phyloP scores from a whole-genome alignment of 768 basidiomycete genomes.

The Suillus americanus region DNA sequence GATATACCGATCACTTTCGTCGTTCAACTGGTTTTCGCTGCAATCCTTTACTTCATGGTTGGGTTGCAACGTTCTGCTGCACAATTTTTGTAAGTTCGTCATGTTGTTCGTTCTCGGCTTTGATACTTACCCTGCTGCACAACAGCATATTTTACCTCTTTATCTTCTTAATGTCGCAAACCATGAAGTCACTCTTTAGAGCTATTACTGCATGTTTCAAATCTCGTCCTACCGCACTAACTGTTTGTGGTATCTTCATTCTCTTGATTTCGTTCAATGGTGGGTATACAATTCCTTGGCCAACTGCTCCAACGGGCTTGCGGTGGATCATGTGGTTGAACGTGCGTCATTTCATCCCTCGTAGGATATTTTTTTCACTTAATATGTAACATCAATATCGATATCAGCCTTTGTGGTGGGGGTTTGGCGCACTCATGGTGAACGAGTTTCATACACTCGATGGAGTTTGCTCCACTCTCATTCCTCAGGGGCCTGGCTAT shows the following conservation, averaged over 20 bases:
- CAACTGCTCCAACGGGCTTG: too few species aligned
- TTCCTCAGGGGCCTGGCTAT: slow-evolving; percentile 64
- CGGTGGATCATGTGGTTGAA: too few species aligned
- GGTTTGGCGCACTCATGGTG: slow-evolving; percentile 70
- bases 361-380: too few species aligned
- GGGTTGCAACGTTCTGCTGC: slow-evolving; percentile 50
- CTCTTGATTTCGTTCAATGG: too few species aligned
- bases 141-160: slow-evolving; percentile 60
- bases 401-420: too few species aligned
- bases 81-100: slow-evolving; percentile 63
- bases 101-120: background rate
- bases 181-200: slow-evolving; percentile 79
- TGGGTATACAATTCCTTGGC: too few species aligned
- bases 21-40: slow-evolving; percentile 32
- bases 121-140: slow-evolving; percentile 9
- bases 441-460: slow-evolving; percentile 80
- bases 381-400: too few species aligned
- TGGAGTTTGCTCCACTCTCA: slow-evolving; percentile 57
- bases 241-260: too few species aligned
- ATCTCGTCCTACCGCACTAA: slow-evolving; percentile 15
- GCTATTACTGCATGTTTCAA: slow-evolving; percentile 58
- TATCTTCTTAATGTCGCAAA: slow-evolving; percentile 53
- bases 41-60: slow-evolving; percentile 60
- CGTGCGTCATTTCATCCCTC: too few species aligned
- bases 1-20: slow-evolving; percentile 43